These are phyloP conservation scores for Penicillium riverlandense DNA, from an alignment of 495 filamentous ascomycete species.

Conservation along the genomic window DNA sequence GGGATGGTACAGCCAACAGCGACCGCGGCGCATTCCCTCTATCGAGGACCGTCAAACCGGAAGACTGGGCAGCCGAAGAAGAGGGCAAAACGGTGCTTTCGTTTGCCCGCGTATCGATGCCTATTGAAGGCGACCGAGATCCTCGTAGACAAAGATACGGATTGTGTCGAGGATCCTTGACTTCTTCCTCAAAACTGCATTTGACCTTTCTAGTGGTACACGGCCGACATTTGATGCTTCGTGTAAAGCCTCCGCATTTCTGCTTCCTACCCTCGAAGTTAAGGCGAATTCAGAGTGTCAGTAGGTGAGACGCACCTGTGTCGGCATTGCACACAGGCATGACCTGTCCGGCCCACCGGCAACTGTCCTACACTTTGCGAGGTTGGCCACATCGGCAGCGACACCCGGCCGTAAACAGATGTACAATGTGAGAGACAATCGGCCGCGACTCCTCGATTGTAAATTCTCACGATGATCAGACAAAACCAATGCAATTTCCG, in stretches of 20 bases:
- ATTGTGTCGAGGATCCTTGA: background rate
- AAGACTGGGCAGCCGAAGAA: too few relatives aligned
- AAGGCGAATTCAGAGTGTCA: background rate
- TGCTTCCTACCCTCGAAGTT: background rate
- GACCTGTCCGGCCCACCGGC: background rate
- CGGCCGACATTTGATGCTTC: slow-evolving; percentile 1
- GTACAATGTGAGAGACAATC: too few relatives aligned
- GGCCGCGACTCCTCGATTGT: too few relatives aligned
- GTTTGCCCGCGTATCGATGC: too few relatives aligned
- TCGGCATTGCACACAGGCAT: slow-evolving; percentile 1
- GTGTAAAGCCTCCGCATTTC: slow-evolving; percentile 1
- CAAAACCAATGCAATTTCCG: too few relatives aligned
- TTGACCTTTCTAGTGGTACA: slow-evolving; percentile 2
- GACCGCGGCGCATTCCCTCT: background rate
- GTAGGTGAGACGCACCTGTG: background rate
- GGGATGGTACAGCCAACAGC: background rate
- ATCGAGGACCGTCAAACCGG: too few relatives aligned
- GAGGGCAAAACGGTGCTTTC: too few relatives aligned
- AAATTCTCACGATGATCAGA: too few relatives aligned
- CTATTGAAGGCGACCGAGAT: background rate
- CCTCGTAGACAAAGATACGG: background rate
- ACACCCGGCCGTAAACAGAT: too few relatives aligned
- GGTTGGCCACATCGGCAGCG: too few relatives aligned
- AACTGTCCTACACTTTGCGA: background rate
- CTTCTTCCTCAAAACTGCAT: slow-evolving; percentile 2